A percentile compares a stretch with the other conserved stretches of the same genome.
These are phyloP conservation scores for Skeletonema menzelii DNA, from an alignment of 108 stramenopile genomes.

Conservation along the genomic window DNA sequence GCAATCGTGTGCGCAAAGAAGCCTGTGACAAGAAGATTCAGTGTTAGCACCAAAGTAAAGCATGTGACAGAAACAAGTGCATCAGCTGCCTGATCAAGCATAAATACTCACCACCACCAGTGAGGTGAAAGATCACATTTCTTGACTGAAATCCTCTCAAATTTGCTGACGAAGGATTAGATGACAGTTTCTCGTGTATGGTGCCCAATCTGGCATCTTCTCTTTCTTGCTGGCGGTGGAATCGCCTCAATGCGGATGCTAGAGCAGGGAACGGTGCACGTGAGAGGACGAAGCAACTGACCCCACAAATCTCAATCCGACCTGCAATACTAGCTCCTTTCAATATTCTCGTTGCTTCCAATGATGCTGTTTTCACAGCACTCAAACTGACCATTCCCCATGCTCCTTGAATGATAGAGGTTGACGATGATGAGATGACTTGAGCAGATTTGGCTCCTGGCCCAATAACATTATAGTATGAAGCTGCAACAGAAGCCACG, in stretches of 20 bases:
- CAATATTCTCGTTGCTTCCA: constrained; percentile 71
- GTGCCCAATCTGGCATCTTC: constrained; percentile 42
- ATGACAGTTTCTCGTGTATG: constrained; percentile 55
- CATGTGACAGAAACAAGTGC: too few relatives aligned
- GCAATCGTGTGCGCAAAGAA: constrained; percentile 87
- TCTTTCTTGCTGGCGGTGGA: constrained; percentile 37
- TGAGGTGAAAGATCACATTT: constrained; percentile 81
- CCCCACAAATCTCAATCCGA: constrained; percentile 68
- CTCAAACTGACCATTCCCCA: constrained; percentile 83
- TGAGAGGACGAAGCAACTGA: constrained; percentile 77
- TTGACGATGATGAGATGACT: constrained; percentile 40
- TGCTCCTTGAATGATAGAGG: constrained; percentile 74
- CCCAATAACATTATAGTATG: constrained; percentile 76
- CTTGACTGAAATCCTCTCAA: constrained; percentile 40
- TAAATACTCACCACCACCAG: constrained; percentile 58
- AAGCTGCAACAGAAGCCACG: constrained; percentile 69
- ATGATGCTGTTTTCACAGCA: constrained; percentile 67
- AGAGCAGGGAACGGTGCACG: constrained; percentile 59
- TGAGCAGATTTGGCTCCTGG: constrained; percentile 56
- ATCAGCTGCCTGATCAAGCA: too few relatives aligned
- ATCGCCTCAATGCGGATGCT: constrained; percentile 32
- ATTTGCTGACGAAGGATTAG: constrained; percentile 26
- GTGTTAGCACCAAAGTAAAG: too few relatives aligned
- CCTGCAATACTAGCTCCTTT: constrained; percentile 83
- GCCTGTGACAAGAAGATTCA: too few relatives aligned